Percentiles rank a stretch among this genome's conserved stretches.
These are phyloP conservation scores for Penicillium carneum DNA, from an alignment of 2,329 filamentous ascomycete genomes.

Conservation along the genomic window DNA sequence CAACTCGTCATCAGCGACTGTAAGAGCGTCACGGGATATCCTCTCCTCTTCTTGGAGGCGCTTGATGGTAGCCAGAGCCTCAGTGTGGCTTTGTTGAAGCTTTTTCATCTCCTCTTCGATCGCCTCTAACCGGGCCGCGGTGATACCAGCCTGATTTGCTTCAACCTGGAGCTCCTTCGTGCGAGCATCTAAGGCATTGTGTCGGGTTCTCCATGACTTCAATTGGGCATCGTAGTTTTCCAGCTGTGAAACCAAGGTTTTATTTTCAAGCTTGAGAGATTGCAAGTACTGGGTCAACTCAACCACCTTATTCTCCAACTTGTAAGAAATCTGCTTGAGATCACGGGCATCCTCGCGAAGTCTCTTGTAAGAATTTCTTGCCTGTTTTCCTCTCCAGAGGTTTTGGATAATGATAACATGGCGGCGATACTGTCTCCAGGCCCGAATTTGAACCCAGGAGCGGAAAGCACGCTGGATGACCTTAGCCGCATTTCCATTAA, in stretches of 20 bases:
- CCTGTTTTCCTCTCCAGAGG: conserved; percentile 84
- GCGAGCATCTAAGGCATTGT: conserved; percentile 85
- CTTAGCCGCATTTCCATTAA: conserved; percentile 86
- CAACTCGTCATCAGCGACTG: conserved; percentile 78
- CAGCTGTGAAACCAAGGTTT: conserved; percentile 82
- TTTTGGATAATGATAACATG: conserved; percentile 91
- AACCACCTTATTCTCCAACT: conserved; percentile 98
- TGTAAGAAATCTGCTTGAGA: conserved; percentile 99
- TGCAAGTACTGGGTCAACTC: conserved; percentile 94
- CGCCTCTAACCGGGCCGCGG: conserved; percentile 83
- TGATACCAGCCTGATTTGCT: conserved; percentile 96
- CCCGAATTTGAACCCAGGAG: conserved; percentile 75
- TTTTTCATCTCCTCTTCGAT: conserved; percentile 97
- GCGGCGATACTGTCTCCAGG: conserved; percentile 86
- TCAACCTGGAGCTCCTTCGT: conserved; percentile 95
- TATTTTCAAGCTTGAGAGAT: conserved; percentile 93
- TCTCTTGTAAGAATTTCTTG: conserved; percentile 85
- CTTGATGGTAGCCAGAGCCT: conserved; percentile 89
- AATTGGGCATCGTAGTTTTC: conserved; percentile 96
- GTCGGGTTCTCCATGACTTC: conserved; percentile 91
- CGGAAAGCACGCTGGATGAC: conserved; percentile 92
- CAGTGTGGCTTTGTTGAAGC: conserved; percentile 85
- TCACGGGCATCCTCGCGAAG: conserved; percentile 94
- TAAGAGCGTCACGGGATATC: conserved; percentile 80
- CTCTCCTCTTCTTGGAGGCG: conserved; percentile 93